Evolutionary conservation across 805 yeast genomes (phyloP).

Genomic region (Candida alai): DNA sequence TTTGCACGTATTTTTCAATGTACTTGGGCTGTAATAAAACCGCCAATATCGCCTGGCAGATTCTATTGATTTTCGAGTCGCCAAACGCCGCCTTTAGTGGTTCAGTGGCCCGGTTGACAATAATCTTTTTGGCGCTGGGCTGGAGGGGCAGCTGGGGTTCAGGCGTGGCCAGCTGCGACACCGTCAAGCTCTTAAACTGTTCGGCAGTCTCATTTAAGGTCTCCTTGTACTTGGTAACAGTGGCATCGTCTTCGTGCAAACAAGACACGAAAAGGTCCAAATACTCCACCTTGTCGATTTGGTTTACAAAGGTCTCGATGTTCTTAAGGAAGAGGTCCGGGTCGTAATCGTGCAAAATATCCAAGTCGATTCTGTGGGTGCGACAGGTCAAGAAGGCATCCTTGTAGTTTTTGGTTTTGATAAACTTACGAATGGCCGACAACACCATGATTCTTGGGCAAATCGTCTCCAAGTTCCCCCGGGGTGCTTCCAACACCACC

Average conservation of each 20-base stretch:
- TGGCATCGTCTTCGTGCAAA: slow-evolving; percentile 80
- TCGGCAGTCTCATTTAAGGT: slow-evolving; percentile 39
- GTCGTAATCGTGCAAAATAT: slow-evolving; percentile 82
- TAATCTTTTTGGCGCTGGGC: slow-evolving; percentile 21
- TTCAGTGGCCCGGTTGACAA: slow-evolving; percentile 28
- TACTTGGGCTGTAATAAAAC: slow-evolving; percentile 52
- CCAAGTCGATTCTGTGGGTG: slow-evolving; percentile 87
- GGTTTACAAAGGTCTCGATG: slow-evolving; percentile 62
- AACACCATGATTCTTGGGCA: slow-evolving; percentile 90
- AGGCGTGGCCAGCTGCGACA: slow-evolving; percentile 12
- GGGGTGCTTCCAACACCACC: slow-evolving; percentile 86
- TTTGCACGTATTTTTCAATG: slow-evolving; percentile 59
- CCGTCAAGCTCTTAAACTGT: slow-evolving; percentile 8
- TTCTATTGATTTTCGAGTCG: slow-evolving; percentile 63
- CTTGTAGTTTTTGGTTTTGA: slow-evolving; percentile 52
- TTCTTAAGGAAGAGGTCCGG: slow-evolving; percentile 65
- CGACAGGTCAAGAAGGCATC: slow-evolving; percentile 84
- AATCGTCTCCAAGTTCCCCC: slow-evolving; percentile 94
- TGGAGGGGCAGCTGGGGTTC: slow-evolving; percentile 13
- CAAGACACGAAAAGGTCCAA: slow-evolving; percentile 86
- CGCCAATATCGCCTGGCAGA: slow-evolving; percentile 67
- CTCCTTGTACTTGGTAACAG: slow-evolving; percentile 76
- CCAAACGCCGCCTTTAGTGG: slow-evolving; percentile 30
- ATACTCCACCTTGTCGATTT: slow-evolving; percentile 68
- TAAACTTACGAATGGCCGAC: slow-evolving; percentile 71